phyloP scores from a whole-genome alignment of 805 yeast genomes.

The Hanseniaspora lindneri region DNA sequence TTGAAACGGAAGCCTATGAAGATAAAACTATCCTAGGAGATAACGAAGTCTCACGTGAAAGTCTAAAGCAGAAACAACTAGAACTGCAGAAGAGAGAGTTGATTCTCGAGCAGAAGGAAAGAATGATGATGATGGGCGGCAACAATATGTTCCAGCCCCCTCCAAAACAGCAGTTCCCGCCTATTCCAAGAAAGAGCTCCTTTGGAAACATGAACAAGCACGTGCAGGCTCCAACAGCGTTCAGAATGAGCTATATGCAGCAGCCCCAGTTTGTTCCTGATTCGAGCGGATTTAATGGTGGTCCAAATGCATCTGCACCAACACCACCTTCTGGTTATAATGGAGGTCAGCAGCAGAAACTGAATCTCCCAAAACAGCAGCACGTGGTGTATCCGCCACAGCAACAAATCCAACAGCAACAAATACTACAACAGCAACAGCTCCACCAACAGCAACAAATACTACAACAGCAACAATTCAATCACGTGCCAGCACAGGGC shows the following conservation, averaged over 20 bases:
- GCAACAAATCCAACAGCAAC: background rate
- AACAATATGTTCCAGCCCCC: conserved; percentile 11
- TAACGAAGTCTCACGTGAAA: conserved; percentile 17
- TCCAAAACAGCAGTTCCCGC: conserved; percentile 16
- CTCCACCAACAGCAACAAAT: background rate
- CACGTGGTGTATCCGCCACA: too few relatives aligned
- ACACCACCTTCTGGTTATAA: background rate
- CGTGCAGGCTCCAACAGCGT: background rate
- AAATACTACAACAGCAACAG: conserved; percentile 3
- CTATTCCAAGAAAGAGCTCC: conserved; percentile 21
- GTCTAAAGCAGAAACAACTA: conserved; percentile 26
- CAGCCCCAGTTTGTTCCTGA: background rate
- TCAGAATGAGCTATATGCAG: background rate
- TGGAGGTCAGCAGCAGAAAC: background rate
- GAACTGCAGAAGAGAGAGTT: conserved; percentile 28
- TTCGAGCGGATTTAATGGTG: background rate
- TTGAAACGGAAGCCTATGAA: conserved; percentile 5
- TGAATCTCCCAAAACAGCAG: background rate
- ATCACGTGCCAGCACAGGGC: background rate
- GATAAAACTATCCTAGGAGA: conserved; percentile 15
- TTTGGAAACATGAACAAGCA: conserved; percentile 1
- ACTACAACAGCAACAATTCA: background rate
- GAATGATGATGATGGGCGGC: conserved; percentile 5
- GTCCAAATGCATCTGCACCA: background rate
- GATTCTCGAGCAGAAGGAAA: conserved; percentile 29